Conservation (phyloP, 108 stramenopile species). For the Conticribra weissflogii region DNA sequence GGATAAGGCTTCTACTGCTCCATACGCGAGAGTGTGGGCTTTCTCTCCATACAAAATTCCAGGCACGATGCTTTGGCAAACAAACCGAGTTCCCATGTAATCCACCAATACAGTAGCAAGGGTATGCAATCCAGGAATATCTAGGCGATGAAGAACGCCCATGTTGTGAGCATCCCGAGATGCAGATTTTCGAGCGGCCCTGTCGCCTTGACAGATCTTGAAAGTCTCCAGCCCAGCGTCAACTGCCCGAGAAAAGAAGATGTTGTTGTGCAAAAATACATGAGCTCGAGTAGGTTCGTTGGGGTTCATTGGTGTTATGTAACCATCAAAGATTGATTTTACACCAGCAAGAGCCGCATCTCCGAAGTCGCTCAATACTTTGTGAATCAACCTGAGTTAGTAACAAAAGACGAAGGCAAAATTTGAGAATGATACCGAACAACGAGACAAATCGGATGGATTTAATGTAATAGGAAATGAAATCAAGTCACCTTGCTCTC, state of each 20-base stretch:
- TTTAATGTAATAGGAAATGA: too few relatives aligned
- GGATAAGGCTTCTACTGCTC: constrained; percentile 83
- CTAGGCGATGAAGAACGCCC: constrained; percentile 67
- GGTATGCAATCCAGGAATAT: constrained; percentile 79
- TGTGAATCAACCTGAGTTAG: constrained; percentile 71
- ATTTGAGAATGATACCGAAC: not conserved
- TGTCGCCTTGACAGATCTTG: constrained; percentile 75
- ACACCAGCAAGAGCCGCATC: constrained; percentile 86
- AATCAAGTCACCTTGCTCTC: constrained; percentile 61
- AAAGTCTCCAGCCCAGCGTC: constrained; percentile 87
- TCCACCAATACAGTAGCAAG: constrained; percentile 93
- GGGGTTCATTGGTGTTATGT: constrained; percentile 92
- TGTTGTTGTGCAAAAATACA: constrained; percentile 96
- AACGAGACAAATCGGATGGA: not conserved
- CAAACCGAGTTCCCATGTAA: constrained; percentile 80
- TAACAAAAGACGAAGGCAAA: not conserved
- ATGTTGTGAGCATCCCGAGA: constrained; percentile 71
- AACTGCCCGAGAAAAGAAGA: constrained; percentile 91
- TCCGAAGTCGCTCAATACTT: constrained; percentile 89
- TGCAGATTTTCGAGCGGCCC: constrained; percentile 73
- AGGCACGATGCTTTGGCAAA: constrained; percentile 91
- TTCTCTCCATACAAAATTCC: constrained; percentile 91
- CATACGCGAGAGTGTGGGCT: constrained; percentile 83
- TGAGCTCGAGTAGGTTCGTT: constrained; percentile 85
- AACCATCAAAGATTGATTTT: constrained; percentile 85